Evolutionary conservation across 768 basidiomycete genomes (phyloP).

Genomic region (Rossbeevera mucosa): DNA sequence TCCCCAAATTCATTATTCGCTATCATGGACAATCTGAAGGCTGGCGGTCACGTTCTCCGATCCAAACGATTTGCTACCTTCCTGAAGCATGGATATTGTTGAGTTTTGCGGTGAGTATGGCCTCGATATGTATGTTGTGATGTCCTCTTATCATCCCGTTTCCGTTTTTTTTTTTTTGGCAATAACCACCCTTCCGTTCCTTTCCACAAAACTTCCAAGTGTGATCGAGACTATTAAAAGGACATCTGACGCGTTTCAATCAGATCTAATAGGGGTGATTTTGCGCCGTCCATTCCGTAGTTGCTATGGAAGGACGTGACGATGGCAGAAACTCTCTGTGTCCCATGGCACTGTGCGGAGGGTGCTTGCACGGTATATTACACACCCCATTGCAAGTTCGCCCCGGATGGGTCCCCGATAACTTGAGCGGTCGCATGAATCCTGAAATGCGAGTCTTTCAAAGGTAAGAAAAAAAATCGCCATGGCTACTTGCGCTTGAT

Average conservation of each 20-base stretch:
- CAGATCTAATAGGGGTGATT: not conserved
- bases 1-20: not conserved
- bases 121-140: not conserved
- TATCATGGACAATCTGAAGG: not conserved
- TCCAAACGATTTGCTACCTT: not conserved
- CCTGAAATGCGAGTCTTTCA: not conserved
- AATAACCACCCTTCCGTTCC: not conserved
- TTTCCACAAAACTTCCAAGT: not conserved
- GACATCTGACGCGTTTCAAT: not conserved
- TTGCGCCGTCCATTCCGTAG: not conserved
- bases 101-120: not conserved
- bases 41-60: not conserved
- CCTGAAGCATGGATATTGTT: not conserved
- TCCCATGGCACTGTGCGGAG: not conserved
- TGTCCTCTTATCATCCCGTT: not conserved
- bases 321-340: not conserved
- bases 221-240: not conserved
- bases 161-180: not conserved
- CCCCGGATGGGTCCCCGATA: not conserved
- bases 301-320: not conserved
- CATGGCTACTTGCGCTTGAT: not conserved
- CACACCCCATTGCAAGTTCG: not conserved
- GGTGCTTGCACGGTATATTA: not conserved
- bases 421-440: not conserved
- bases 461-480: not conserved